phyloP scores from a whole-genome alignment of 2,329 filamentous ascomycete genomes.

The Xylariaceae sp. region DNA sequence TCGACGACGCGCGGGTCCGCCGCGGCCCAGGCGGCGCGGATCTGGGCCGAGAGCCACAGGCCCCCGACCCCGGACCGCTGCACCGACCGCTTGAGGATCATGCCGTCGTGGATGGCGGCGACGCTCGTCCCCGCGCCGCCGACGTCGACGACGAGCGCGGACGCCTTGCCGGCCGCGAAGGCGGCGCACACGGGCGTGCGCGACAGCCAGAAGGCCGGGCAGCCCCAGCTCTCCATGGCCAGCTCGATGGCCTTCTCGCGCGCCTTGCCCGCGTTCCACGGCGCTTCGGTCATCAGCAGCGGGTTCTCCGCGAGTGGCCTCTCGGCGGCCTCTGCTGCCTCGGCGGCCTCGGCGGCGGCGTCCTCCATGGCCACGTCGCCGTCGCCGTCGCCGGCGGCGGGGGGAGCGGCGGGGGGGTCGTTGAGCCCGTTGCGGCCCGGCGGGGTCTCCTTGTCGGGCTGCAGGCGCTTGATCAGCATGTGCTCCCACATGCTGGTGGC shows the following conservation, averaged over 20 bases:
- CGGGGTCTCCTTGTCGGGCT: constrained; percentile 62
- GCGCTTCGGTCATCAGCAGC: constrained; percentile 85
- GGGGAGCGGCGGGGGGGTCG: constrained; percentile 48
- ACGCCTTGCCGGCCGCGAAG: constrained; percentile 88
- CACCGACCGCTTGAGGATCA: constrained; percentile 85
- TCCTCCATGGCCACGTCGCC: constrained; percentile 58
- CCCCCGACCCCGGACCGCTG: constrained; percentile 80
- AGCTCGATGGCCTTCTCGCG: constrained; percentile 93
- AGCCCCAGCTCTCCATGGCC: constrained; percentile 94
- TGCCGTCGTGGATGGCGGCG: constrained; percentile 81
- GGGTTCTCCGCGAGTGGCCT: constrained; percentile 85
- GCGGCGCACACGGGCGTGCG: constrained; percentile 83
- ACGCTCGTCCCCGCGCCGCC: constrained; percentile 19
- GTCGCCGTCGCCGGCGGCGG: constrained; percentile 55
- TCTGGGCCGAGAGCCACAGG: constrained; percentile 82
- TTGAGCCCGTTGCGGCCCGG: constrained; percentile 74
- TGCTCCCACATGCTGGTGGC: constrained; percentile 89
- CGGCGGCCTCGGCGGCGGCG: constrained; percentile 54
- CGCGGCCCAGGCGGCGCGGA: constrained; percentile 69
- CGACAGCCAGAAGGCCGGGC: constrained; percentile 88
- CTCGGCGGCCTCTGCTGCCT: constrained; percentile 54
- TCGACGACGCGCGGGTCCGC: constrained; percentile 64
- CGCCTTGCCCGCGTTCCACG: constrained; percentile 82
- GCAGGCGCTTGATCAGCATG: constrained; percentile 80
- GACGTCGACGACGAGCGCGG: constrained; percentile 62